Conservation (phyloP, 306 rosid species). For the Gillenia trifoliata region DNA sequence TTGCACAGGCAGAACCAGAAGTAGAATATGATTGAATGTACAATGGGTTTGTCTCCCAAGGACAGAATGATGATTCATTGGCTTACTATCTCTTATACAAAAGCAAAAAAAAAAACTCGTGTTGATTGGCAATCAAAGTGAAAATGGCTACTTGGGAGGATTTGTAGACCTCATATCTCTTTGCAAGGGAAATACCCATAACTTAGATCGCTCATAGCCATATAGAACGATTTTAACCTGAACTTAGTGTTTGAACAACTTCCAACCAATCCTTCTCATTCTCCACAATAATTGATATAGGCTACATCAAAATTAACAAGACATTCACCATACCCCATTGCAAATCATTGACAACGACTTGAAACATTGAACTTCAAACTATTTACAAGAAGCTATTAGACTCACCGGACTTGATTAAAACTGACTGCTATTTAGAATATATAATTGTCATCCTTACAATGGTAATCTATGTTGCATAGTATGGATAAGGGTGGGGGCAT, state of each 20-base stretch:
- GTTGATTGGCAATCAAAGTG: not conserved
- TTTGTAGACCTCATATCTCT: not conserved
- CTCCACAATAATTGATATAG: not conserved
- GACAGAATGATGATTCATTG: not conserved
- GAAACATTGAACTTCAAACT: not conserved
- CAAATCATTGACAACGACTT: not conserved
- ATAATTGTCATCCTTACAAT: too few relatives aligned
- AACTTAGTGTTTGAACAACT: not conserved
- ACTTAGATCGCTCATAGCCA: not conserved
- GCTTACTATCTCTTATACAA: not conserved
- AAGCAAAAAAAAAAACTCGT: not conserved
- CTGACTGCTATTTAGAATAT: not conserved
- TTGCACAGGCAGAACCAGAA: not conserved
- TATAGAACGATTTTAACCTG: not conserved
- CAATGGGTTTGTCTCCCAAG: not conserved
- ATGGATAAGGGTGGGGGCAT: too few relatives aligned
- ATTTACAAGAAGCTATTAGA: not conserved
- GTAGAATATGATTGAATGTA: slow-evolving; percentile 3
- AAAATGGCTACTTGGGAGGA: not conserved
- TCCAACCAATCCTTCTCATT: not conserved
- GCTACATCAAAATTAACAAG: not conserved
- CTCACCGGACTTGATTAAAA: not conserved
- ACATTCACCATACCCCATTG: not conserved
- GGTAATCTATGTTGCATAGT: too few relatives aligned
- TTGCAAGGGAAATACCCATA: not conserved